Conservation (phyloP, 2,329 filamentous ascomycete species). For the Aspergillus arachidicola region DNA sequence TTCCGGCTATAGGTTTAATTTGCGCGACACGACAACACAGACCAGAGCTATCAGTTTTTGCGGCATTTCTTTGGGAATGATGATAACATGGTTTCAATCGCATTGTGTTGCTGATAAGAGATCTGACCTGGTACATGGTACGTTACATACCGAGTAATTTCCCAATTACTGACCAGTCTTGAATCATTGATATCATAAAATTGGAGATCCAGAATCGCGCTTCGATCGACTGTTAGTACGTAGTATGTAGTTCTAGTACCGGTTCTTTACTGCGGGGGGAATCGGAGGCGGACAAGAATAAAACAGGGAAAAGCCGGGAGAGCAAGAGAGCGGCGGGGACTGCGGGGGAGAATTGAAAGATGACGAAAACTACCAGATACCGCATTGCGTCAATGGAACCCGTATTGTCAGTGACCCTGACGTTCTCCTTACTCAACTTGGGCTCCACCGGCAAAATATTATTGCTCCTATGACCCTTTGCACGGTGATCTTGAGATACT, state of each 20-base stretch:
- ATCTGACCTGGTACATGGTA: not conserved
- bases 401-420: not conserved
- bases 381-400: constrained; percentile 18
- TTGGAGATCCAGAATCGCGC: not conserved
- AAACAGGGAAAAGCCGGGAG: constrained; percentile 19
- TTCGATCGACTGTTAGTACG: not conserved
- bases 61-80: constrained; percentile 1
- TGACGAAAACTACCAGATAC: not conserved
- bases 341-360: not conserved
- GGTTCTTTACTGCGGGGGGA: constrained; percentile 18
- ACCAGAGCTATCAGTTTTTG: not conserved
- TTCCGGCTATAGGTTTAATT: constrained; percentile 5
- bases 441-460: constrained; percentile 7
- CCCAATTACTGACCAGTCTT: too few species aligned
- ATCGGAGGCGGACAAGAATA: constrained; percentile 23
- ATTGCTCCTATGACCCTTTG: not conserved
- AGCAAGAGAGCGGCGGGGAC: constrained; percentile 22
- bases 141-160: too few species aligned
- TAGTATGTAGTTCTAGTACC: too few species aligned
- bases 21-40: not conserved
- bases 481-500: not conserved
- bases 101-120: not conserved
- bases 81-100: not conserved
- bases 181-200: not conserved
- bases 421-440: not conserved